Evolutionary conservation across 306 rosid genomes (phyloP).

Genomic region (Citrullus colocynthis): DNA sequence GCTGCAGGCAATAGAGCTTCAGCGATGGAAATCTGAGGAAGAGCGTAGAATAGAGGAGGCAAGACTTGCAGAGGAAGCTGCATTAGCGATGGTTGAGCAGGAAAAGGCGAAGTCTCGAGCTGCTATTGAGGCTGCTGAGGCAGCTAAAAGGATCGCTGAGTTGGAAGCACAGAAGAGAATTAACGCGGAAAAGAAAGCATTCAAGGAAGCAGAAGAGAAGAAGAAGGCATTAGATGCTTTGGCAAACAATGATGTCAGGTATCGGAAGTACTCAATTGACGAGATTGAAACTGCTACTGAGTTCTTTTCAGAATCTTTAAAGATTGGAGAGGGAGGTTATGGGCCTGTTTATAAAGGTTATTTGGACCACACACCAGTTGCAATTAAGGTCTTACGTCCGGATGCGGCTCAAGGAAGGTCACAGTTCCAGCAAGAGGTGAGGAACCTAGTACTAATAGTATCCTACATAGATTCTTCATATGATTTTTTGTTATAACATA

Average conservation of each 20-base stretch:
- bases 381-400: conserved; percentile 88
- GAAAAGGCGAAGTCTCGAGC: conserved; percentile 75
- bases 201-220: conserved; percentile 63
- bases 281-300: conserved; percentile 81
- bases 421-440: conserved; percentile 84
- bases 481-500: not conserved
- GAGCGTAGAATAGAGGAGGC: conserved; percentile 68
- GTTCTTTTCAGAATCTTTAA: conserved; percentile 40
- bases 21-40: conserved; percentile 80
- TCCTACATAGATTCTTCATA: not conserved
- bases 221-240: conserved; percentile 44
- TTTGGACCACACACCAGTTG: conserved; percentile 75
- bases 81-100: conserved; percentile 53
- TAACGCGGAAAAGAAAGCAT: conserved; percentile 60
- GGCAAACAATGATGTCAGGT: conserved; percentile 39
- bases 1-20: conserved; percentile 69
- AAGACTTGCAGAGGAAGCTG: conserved; percentile 66
- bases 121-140: conserved; percentile 88
- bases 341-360: conserved; percentile 72
- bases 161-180: conserved; percentile 75
- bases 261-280: conserved; percentile 66
- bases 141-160: conserved; percentile 68
- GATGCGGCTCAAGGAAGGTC: conserved; percentile 94
- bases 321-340: conserved; percentile 94
- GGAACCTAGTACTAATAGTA: not conserved